phyloP scores from a whole-genome alignment of 768 basidiomycete genomes.

The Filobasidium wieringae region DNA sequence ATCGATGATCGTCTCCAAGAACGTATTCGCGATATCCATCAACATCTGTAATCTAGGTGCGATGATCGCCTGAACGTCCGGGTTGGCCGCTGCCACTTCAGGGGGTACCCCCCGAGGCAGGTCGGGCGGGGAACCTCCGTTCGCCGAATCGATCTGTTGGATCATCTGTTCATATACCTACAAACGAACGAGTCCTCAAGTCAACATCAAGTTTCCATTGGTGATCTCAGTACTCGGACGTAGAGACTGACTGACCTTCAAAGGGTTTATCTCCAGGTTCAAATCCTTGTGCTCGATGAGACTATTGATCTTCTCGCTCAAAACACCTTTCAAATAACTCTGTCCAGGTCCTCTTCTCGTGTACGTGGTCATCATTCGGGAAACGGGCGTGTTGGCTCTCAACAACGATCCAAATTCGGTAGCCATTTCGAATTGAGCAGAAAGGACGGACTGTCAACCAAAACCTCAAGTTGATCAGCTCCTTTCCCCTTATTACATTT shows the following conservation, averaged over 20 bases:
- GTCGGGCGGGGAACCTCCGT: slow-evolving; percentile 77
- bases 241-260: slow-evolving; percentile 55
- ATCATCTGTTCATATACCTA: slow-evolving; percentile 99
- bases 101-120: slow-evolving; percentile 87
- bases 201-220: background rate
- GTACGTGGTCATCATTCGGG: slow-evolving; percentile 99
- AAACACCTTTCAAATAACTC: slow-evolving; percentile 91
- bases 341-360: slow-evolving; percentile 97
- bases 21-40: slow-evolving; percentile 99
- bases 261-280: slow-evolving; percentile 96
- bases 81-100: slow-evolving; percentile 84
- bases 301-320: slow-evolving; percentile 96
- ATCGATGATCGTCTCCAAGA: slow-evolving; percentile 93
- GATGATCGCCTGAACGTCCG: slow-evolving; percentile 95
- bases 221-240: background rate
- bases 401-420: slow-evolving; percentile 98
- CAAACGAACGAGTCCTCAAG: background rate
- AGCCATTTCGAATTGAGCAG: slow-evolving; percentile 97
- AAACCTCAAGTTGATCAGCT: background rate
- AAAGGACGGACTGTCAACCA: slow-evolving; percentile 68
- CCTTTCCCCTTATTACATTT: background rate
- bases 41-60: slow-evolving; percentile 94
- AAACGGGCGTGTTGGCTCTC: slow-evolving; percentile 96
- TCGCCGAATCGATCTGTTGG: slow-evolving; percentile 95
- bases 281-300: slow-evolving; percentile 99